These are phyloP conservation scores for Bertia moriformis DNA, from an alignment of 2,329 filamentous ascomycete genomes.

Conservation along the genomic window DNA sequence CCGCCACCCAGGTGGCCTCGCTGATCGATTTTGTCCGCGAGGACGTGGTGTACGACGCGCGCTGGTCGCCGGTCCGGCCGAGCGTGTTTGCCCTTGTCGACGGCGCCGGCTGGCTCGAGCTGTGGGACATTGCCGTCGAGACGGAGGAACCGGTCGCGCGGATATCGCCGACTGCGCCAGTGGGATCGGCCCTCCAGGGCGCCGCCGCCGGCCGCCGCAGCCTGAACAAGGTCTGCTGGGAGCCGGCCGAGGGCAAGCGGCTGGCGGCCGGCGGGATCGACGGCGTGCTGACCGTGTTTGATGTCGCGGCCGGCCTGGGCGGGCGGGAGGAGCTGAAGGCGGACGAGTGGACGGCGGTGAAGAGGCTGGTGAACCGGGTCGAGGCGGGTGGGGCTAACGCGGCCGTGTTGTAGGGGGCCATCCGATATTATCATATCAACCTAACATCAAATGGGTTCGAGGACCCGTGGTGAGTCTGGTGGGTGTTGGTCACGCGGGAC, in stretches of 20 bases:
- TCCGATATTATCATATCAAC: no score
- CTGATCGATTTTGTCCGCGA: slow-evolving; percentile 84
- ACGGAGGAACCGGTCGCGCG: slow-evolving; percentile 81
- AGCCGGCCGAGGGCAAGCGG: slow-evolving; percentile 72
- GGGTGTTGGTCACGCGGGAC: no score
- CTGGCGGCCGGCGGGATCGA: slow-evolving; percentile 86
- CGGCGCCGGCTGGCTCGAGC: slow-evolving; percentile 76
- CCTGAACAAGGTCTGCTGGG: slow-evolving; percentile 89
- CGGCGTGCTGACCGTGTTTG: slow-evolving; percentile 79
- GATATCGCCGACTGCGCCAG: slow-evolving; percentile 64
- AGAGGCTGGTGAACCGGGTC: slow-evolving; percentile 68
- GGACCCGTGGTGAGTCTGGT: no score
- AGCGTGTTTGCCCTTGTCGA: slow-evolving; percentile 91
- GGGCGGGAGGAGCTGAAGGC: slow-evolving; percentile 70
- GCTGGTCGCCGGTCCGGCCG: slow-evolving; percentile 87
- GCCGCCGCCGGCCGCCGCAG: no score
- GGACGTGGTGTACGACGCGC: slow-evolving; percentile 90
- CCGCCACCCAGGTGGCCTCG: slow-evolving; percentile 51
- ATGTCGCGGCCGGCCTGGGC: slow-evolving; percentile 69
- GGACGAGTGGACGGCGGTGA: slow-evolving; percentile 88
- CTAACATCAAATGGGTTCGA: no score
- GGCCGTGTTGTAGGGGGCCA: no score
- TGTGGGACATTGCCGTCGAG: slow-evolving; percentile 89
- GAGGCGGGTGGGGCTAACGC: no score
- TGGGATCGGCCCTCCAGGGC: slow-evolving; percentile 18